These are phyloP conservation scores for Symbiodinium pilosum DNA, from an alignment of 73 alveolate genomes.

Conservation along the genomic window DNA sequence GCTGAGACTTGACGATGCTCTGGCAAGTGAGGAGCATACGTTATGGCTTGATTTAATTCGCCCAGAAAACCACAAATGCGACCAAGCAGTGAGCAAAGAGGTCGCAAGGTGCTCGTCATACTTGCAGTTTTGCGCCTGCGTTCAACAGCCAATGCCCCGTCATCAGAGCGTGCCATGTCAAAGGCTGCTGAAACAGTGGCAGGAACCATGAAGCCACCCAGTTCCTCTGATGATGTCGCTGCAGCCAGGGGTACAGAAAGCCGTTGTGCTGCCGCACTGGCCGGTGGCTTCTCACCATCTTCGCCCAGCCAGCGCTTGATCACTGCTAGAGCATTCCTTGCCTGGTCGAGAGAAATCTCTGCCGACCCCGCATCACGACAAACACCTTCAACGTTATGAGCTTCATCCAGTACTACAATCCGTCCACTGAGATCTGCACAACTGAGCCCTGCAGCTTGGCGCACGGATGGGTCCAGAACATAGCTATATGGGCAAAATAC, in stretches of 20 bases:
- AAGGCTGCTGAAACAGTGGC: constrained; percentile 50
- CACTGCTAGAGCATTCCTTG: constrained; percentile 23
- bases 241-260: not conserved
- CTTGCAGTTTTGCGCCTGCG: not conserved
- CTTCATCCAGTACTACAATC: constrained; percentile 98
- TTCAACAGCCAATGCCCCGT: not conserved
- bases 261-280: not conserved
- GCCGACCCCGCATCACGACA: constrained; percentile 96
- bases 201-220: constrained; percentile 94
- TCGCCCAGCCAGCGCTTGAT: constrained; percentile 69
- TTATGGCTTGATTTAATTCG: constrained; percentile 27
- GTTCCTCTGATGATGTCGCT: constrained; percentile 52
- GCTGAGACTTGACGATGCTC: constrained; percentile 70
- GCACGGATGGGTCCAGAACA: constrained; percentile 96
- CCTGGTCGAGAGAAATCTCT: constrained; percentile 57
- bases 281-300: not conserved
- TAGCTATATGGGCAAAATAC: constrained; percentile 98
- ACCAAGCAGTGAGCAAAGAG: constrained; percentile 29
- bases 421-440: constrained; percentile 96
- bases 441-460: constrained; percentile 95
- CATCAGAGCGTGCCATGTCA: not conserved
- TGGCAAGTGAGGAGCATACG: constrained; percentile 58
- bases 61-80: constrained; percentile 29
- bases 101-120: constrained; percentile 33
- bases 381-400: constrained; percentile 97